A percentile compares a stretch with the other conserved stretches of the same genome.
Evolutionary conservation across 1,284 basidiomycete genomes (phyloP).

Genomic region (Phaffia rhodozyma): DNA sequence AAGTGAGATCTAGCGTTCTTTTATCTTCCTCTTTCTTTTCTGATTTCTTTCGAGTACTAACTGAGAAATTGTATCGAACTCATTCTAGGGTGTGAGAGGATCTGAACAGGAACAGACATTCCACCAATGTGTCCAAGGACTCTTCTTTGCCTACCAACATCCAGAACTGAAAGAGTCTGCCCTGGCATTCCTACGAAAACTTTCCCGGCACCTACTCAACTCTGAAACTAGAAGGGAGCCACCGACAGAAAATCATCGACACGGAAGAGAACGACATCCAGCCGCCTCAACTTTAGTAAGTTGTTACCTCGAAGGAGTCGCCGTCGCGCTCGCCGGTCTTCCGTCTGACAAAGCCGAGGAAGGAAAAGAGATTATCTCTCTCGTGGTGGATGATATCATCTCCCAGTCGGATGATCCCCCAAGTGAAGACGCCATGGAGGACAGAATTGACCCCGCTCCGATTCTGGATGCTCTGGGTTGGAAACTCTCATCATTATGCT

Average conservation of each 20-base stretch:
- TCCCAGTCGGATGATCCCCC: conserved; percentile 38
- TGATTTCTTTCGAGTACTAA: background rate
- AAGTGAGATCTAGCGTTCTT: conserved; percentile 42
- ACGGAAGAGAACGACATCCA: conserved; percentile 35
- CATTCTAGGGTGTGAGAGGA: conserved; percentile 50
- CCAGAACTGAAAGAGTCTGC: conserved; percentile 59
- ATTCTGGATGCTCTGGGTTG: conserved; percentile 66
- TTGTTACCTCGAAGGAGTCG: conserved; percentile 66
- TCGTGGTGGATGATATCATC: conserved; percentile 58
- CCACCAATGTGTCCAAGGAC: conserved; percentile 54
- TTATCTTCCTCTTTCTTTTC: conserved; percentile 9
- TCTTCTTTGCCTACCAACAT: conserved; percentile 65
- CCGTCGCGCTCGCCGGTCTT: conserved; percentile 55
- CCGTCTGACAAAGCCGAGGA: conserved; percentile 48
- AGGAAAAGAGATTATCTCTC: conserved; percentile 48
- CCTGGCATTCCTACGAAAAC: conserved; percentile 51
- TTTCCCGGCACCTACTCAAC: conserved; percentile 55
- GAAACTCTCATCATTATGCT: conserved; percentile 68
- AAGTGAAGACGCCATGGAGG: conserved; percentile 36
- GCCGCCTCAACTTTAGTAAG: conserved; percentile 44
- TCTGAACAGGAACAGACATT: conserved; percentile 68
- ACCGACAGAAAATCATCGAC: conserved; percentile 2
- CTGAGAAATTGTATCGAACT: background rate
- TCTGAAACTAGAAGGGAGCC: conserved; percentile 30
- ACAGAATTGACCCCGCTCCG: conserved; percentile 45